Evolutionary conservation across 2,329 filamentous ascomycete species (phyloP), one percentile per base, ranked within the genome.

Genomic region (Cladorrhinum sp.): DNA sequence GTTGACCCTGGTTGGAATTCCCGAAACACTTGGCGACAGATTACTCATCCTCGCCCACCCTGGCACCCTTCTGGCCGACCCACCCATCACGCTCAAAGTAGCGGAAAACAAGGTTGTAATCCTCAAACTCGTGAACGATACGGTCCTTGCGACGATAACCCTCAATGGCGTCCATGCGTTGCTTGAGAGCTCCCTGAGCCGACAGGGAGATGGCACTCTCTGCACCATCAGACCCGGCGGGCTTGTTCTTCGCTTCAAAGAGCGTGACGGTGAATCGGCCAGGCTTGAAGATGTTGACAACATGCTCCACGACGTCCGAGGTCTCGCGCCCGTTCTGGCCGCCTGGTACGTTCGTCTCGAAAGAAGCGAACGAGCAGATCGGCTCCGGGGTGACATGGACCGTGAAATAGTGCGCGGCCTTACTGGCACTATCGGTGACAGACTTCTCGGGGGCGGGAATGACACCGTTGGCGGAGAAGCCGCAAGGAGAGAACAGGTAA

Each of bases 331-430:
- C 93, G 60, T 86, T 91, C 77, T 96, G 92, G 4, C 87, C 88
- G 24, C 92, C 90, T 1, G 95, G 95, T 3, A 99, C 94, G 69
- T 98, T 99, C 67, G 95, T 98, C 81, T 99, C 95, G 73, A 99
- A 99, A 1, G 92, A 97, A 36, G 95, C 95, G 74, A 96, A 99
- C 4, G 93, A 97, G 80, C 94, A 99, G 71, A 96, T 87, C 14
- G 94, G 92, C 81, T 99, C 95, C 0, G 95, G 95, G 0, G 95
- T 99, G 67, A 99, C 95, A 73, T 99, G 95, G 23, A 99, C 95
- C 1, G 94, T 99, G 77, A 97, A 99, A 79, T 99, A 99, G 77
- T 98, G 92, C 46, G 86, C 89, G 3, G 83, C 79, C 57, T 80
- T 80, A 62, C 76, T 75, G 55, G 73, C 72, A 62, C 80, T 77